A percentile compares a stretch with the other conserved stretches of the same genome.
Evolutionary conservation across 352 stramenopile species (phyloP).

Genomic region (Phytophthora sojae): DNA sequence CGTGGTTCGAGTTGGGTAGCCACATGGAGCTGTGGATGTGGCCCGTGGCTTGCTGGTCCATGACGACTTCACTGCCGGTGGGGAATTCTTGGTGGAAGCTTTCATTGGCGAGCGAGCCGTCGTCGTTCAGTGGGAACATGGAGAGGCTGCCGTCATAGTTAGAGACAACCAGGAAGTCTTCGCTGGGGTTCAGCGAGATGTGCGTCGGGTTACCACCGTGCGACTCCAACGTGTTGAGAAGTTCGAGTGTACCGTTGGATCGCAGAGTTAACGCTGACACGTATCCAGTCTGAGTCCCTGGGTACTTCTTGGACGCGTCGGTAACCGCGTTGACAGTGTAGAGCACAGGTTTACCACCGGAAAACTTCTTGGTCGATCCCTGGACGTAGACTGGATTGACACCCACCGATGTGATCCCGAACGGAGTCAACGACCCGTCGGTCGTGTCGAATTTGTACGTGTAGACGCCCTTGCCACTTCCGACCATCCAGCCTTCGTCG

Average conservation of each 20-base stretch:
- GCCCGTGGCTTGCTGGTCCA: slow-evolving; percentile 41
- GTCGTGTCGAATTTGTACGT: slow-evolving; percentile 53
- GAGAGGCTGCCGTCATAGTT: slow-evolving; percentile 68
- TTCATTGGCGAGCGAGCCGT: slow-evolving; percentile 41
- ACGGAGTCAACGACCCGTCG: slow-evolving; percentile 39
- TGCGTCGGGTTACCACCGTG: slow-evolving; percentile 46
- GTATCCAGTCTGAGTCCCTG: slow-evolving; percentile 46
- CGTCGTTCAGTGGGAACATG: slow-evolving; percentile 47
- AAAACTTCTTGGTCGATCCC: slow-evolving; percentile 29
- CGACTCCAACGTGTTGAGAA: slow-evolving; percentile 54
- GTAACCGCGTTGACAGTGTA: slow-evolving; percentile 59
- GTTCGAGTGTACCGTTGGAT: slow-evolving; percentile 32
- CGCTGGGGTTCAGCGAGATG: slow-evolving; percentile 50
- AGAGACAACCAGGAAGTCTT: slow-evolving; percentile 52
- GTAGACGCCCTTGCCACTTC: slow-evolving; percentile 57
- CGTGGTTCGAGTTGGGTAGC: slow-evolving; percentile 41
- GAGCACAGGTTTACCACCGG: slow-evolving; percentile 22
- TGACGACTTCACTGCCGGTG: slow-evolving; percentile 39
- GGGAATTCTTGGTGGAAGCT: slow-evolving; percentile 51
- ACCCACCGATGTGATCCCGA: slow-evolving; percentile 42
- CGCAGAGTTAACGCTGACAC: slow-evolving; percentile 43
- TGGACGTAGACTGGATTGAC: slow-evolving; percentile 61
- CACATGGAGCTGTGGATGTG: slow-evolving; percentile 71
- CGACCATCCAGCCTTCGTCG: slow-evolving; percentile 64
- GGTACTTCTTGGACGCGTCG: slow-evolving; percentile 28